Conservation (phyloP, 345 rosid species). For the Laguncularia racemosa region DNA sequence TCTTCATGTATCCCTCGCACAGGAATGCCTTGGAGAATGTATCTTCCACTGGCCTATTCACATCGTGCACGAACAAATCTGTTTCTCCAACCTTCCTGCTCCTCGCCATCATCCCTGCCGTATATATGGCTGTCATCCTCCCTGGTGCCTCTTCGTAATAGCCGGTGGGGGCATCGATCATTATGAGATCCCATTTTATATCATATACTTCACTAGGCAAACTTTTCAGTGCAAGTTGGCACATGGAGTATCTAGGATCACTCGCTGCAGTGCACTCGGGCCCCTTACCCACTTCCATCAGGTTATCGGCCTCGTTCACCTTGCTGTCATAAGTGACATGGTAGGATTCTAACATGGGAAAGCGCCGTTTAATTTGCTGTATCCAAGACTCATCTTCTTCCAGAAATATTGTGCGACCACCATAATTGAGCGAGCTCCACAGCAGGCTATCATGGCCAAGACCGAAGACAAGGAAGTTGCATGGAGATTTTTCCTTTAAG, state of each 20-base stretch:
- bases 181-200: conserved; percentile 68
- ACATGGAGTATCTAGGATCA: conserved; percentile 67
- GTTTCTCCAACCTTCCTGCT: conserved; percentile 63
- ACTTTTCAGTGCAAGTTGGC: conserved; percentile 78
- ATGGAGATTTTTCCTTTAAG: conserved; percentile 63
- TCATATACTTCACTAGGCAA: conserved; percentile 74
- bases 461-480: conserved; percentile 91
- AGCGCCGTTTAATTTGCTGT: conserved; percentile 47
- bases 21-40: conserved; percentile 64
- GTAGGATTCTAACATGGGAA: conserved; percentile 63
- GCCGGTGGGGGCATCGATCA: conserved; percentile 89
- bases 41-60: conserved; percentile 66
- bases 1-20: conserved; percentile 67
- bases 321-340: conserved; percentile 72
- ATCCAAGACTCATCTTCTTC: conserved; percentile 95
- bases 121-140: conserved; percentile 80
- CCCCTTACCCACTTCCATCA: conserved; percentile 63
- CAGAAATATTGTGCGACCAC: conserved; percentile 73
- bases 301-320: conserved; percentile 59
- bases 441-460: conserved; percentile 85
- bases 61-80: conserved; percentile 82
- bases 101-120: conserved; percentile 89
- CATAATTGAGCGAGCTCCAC: conserved; percentile 89
- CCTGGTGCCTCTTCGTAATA: conserved; percentile 79
- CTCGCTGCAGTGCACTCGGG: conserved; percentile 61